These are phyloP conservation scores for Wickerhamiella kurtzmanii DNA, from an alignment of 805 yeast species.

Conservation along the genomic window DNA sequence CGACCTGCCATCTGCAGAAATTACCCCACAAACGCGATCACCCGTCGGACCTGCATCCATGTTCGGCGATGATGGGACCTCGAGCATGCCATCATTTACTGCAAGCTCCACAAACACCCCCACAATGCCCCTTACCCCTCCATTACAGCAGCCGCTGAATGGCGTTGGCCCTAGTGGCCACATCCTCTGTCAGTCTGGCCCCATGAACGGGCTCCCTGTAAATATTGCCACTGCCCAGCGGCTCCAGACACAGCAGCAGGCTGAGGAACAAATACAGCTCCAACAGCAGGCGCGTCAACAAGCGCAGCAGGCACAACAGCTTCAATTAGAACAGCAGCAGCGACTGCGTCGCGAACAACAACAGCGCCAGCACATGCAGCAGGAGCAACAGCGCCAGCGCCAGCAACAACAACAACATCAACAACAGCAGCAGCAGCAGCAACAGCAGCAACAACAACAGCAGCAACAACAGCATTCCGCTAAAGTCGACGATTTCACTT, in stretches of 20 bases:
- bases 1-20: background rate
- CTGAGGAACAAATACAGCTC: background rate
- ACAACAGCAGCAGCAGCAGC: background rate
- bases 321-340: background rate
- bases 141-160: background rate
- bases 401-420: slow-evolving; percentile 2
- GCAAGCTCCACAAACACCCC: background rate
- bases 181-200: background rate
- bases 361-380: background rate
- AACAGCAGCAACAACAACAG: slow-evolving; percentile 3
- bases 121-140: background rate
- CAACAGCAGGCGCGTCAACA: background rate
- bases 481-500: background rate
- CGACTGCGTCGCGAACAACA: background rate
- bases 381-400: background rate
- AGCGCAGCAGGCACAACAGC: slow-evolving; percentile 2
- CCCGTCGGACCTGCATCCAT: background rate
- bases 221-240: background rate
- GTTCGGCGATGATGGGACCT: background rate
- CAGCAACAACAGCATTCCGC: background rate
- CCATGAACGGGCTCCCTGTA: background rate
- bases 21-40: background rate
- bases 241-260: background rate
- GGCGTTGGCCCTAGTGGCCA: background rate
- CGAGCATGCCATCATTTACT: background rate